A percentile compares a stretch with the other conserved stretches of the same genome.
These are phyloP conservation scores for Tulasnella calospora DNA, from an alignment of 768 basidiomycete species.

Conservation along the genomic window DNA sequence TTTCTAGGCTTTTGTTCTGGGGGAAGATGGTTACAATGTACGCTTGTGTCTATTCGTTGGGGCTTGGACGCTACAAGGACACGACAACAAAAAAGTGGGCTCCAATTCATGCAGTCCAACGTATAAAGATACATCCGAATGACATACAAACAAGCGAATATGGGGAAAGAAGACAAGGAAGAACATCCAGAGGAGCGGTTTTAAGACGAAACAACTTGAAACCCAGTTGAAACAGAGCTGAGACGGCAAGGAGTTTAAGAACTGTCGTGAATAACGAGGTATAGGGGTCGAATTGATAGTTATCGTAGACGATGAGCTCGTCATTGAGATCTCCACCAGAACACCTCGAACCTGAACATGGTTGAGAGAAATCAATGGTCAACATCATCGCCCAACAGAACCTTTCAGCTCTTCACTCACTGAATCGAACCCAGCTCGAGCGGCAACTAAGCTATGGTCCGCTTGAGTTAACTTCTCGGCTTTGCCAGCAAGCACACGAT, in stretches of 20 bases:
- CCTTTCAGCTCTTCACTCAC: no score
- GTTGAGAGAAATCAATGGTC: no score
- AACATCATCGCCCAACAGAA: no score
- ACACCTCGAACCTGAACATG: background rate
- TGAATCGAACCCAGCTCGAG: background rate
- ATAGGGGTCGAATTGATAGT: background rate
- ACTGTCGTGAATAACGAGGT: constrained; percentile 2
- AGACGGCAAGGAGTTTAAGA: background rate
- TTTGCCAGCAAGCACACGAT: no score
- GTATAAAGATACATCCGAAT: background rate
- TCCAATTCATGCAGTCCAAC: background rate
- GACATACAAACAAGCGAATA: background rate
- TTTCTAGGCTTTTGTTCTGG: no score
- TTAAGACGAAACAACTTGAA: no score
- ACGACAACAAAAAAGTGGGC: background rate
- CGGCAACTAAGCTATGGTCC: background rate
- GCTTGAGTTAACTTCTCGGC: no score
- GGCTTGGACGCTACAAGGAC: background rate
- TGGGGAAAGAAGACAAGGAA: no score
- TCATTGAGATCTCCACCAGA: background rate
- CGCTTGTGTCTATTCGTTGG: background rate
- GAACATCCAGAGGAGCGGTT: no score
- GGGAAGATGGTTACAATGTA: background rate
- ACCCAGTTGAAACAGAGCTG: background rate
- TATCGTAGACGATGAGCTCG: constrained; percentile 11